Evolutionary conservation across 306 rosid genomes (phyloP).

Genomic region (Begonia masoniana): DNA sequence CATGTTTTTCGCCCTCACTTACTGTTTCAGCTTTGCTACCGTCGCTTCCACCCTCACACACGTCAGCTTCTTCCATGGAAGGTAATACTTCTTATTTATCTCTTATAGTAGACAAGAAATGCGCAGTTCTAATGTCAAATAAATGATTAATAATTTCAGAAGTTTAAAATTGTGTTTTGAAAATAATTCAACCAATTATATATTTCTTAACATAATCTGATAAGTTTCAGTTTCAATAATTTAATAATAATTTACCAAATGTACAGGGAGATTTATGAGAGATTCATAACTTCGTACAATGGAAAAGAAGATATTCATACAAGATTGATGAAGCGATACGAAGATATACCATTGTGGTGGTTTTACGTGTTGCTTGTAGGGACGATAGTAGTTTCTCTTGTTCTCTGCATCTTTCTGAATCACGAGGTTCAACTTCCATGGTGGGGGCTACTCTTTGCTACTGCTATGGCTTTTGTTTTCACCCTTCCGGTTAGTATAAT

Average conservation of each 20-base stretch:
- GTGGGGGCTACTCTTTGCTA: conserved; percentile 82
- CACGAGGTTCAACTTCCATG: conserved; percentile 79
- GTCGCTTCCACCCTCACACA: conserved; percentile 67
- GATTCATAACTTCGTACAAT: conserved; percentile 38
- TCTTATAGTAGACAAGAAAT: background rate
- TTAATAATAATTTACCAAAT: background rate
- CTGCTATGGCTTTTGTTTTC: conserved; percentile 43
- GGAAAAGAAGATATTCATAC: conserved; percentile 74
- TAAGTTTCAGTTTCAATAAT: too few species aligned
- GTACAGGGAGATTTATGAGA: conserved; percentile 68
- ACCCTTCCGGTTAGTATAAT: conserved; percentile 85
- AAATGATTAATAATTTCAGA: too few species aligned
- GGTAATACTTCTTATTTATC: conserved; percentile 19
- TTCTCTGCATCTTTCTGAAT: conserved; percentile 52
- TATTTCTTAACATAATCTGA: too few species aligned
- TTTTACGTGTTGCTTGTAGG: conserved; percentile 37
- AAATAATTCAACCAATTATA: too few species aligned
- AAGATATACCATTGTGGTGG: conserved; percentile 90
- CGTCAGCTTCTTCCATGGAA: conserved; percentile 63
- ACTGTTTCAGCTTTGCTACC: conserved; percentile 73
- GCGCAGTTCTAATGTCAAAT: background rate
- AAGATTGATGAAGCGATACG: conserved; percentile 56
- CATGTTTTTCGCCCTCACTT: conserved; percentile 50
- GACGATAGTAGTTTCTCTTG: conserved; percentile 43
- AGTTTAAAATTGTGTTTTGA: too few species aligned